A percentile compares a stretch with the other conserved stretches of the same genome.
phyloP scores from a whole-genome alignment of 23 red algal genomes.

The Gracilaria domingensis region DNA sequence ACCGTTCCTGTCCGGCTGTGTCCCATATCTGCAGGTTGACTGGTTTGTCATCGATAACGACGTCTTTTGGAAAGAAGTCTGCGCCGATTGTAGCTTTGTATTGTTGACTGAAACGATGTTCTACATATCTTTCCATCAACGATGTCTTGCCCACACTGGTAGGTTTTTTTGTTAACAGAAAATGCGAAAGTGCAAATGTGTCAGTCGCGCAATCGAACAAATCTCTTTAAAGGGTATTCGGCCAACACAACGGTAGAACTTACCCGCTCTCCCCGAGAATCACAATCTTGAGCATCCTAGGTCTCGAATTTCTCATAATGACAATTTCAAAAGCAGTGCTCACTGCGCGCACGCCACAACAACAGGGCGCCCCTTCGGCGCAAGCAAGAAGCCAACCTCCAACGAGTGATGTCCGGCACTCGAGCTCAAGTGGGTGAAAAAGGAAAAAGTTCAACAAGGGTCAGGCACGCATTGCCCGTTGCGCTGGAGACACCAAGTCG shows the following conservation, averaged over 20 bases:
- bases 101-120: constrained; percentile 92
- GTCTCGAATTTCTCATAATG: constrained; percentile 65
- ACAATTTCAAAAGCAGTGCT: neutral
- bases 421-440: no score
- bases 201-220: neutral
- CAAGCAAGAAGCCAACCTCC: neutral
- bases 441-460: neutral
- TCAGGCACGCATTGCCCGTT: neutral
- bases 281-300: constrained; percentile 94
- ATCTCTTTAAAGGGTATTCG: neutral
- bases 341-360: neutral
- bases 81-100: constrained; percentile 99
- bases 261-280: constrained; percentile 99
- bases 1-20: constrained; percentile 99
- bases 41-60: constrained; percentile 76
- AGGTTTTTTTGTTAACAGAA: neutral
- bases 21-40: constrained; percentile 99
- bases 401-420: no score
- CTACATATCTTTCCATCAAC: constrained; percentile 94
- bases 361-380: no score
- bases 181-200: neutral
- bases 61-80: constrained; percentile 96
- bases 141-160: constrained; percentile 97
- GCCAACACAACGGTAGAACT: neutral
- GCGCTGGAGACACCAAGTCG: neutral